phyloP scores from a whole-genome alignment of 345 rosid species.

The Acer negundo region DNA sequence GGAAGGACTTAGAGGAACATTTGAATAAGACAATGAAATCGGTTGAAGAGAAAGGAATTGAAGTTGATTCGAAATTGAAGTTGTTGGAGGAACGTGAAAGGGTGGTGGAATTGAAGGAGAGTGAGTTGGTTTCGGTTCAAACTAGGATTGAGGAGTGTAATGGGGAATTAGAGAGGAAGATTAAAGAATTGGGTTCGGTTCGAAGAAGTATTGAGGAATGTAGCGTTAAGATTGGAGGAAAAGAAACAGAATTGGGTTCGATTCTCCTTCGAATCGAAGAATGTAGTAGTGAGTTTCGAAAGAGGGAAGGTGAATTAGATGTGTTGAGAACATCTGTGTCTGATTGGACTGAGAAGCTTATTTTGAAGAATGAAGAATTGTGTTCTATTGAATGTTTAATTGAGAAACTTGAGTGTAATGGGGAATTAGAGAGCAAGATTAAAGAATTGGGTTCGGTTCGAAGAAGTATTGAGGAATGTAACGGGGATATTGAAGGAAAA shows the following conservation, averaged over 20 bases:
- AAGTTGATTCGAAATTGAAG: not conserved
- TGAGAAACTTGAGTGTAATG: not conserved
- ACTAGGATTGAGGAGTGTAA: slow-evolving; percentile 10
- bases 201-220: not conserved
- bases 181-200: not conserved
- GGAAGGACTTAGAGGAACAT: slow-evolving; percentile 38
- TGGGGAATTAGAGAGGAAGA: slow-evolving; percentile 11
- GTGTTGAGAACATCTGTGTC: too few species aligned
- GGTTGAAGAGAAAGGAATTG: not conserved
- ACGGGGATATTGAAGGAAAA: not conserved
- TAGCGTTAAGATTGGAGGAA: not conserved
- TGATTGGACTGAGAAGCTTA: too few species aligned
- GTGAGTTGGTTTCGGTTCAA: slow-evolving; percentile 14
- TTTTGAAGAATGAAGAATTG: too few species aligned
- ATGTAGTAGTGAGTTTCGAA: too few species aligned
- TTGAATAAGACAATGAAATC: slow-evolving; percentile 9
- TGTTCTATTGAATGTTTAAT: too few species aligned
- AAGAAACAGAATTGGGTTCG: slow-evolving; percentile 15
- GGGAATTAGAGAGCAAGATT: slow-evolving; percentile 7
- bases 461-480: not conserved
- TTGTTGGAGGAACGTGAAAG: not conserved
- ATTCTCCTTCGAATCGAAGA: too few species aligned
- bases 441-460: not conserved
- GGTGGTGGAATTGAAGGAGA: slow-evolving; percentile 19
- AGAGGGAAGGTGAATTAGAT: too few species aligned